Evolutionary conservation across 257 asterid species (phyloP), one percentile per base, ranked within the genome.

Genomic region (Solanum ossicruentum): DNA sequence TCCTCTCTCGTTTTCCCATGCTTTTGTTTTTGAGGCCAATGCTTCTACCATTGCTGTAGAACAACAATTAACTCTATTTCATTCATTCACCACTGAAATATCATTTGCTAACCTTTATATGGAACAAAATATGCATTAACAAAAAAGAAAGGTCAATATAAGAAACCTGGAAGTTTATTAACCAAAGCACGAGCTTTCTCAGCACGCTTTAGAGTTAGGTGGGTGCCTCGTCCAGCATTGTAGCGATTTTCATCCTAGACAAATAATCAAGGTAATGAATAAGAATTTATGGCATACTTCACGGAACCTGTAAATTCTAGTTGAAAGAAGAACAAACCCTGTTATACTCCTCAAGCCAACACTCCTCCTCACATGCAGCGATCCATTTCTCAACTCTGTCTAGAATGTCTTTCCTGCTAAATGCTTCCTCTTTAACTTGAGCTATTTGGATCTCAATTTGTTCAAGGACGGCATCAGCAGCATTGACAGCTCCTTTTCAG

Each of bases 271-370:
- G 81, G 61, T 9, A 4, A 82, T 57, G 32, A 26, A 39, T 49
- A 54, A 54, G 57, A 81, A 51, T 57, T 41, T 41, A 58, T 32
- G 83, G 80, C 45, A 71, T 85, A 56, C 43, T 70, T 85, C 32
- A 91, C 65, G 26, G 81, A 84, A 61, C 83, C 69, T 41, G 80
- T 70, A 57, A 80, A 39, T 75, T 36, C 69, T 57, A 70, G 57
- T 67, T 52, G 66, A 79, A 15, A 52, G 77, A 77, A 86, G 60
- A 82, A 81, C 92, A 49, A 86, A 95, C 98, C 95, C 97, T 95
- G 82, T 92, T 94, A 84, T 97, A 97, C 90, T 97, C 99, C 93
- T 95, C 98, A 75, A 97, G 99, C 99, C 99, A 97, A 90, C 97
- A 92, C 92, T 97, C 98, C 88, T 97, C 98, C 83, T 92, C 97